Conservation (phyloP, 257 asterid genomes). For the Forsythia viridissima region DNA sequence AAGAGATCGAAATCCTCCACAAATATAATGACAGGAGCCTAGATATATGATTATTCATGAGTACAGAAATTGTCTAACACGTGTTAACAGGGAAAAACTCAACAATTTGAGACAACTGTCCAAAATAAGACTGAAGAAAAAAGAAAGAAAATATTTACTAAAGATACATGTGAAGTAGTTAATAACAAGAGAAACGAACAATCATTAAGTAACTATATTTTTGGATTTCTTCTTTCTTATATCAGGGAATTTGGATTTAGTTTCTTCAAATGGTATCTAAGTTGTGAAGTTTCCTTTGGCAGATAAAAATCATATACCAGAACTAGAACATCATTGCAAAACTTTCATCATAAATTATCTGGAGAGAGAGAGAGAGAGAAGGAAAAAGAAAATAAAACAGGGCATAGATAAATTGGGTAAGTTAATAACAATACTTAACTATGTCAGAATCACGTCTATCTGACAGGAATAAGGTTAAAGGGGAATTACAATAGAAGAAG, state of each 20-base stretch:
- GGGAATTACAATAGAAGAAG: not conserved
- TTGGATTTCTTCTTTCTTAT: not conserved
- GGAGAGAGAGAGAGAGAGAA: not conserved
- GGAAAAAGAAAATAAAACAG: not conserved
- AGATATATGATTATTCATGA: slow-evolving; percentile 30
- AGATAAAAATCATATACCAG: slow-evolving; percentile 15
- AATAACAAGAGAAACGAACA: slow-evolving; percentile 2
- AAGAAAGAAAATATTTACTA: slow-evolving; percentile 2
- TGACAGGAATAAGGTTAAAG: not conserved
- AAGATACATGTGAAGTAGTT: not conserved
- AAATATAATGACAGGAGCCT: slow-evolving; percentile 98
- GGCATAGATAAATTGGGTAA: not conserved
- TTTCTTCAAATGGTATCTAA: not conserved
- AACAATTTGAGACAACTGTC: slow-evolving; percentile 11
- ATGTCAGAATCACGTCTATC: not conserved
- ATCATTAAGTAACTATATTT: slow-evolving; percentile 1
- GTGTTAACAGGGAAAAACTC: slow-evolving; percentile 11
- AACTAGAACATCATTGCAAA: not conserved
- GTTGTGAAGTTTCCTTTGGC: slow-evolving; percentile 4
- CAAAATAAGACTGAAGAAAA: not conserved
- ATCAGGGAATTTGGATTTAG: not conserved
- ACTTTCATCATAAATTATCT: not conserved
- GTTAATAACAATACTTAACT: not conserved
- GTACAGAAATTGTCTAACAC: slow-evolving; percentile 24
- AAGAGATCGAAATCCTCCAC: slow-evolving; percentile 98